A percentile compares a stretch with the other conserved stretches of the same genome.
These are phyloP conservation scores for Lepidium campestre DNA, from an alignment of 441 rosid species.

Conservation along the genomic window DNA sequence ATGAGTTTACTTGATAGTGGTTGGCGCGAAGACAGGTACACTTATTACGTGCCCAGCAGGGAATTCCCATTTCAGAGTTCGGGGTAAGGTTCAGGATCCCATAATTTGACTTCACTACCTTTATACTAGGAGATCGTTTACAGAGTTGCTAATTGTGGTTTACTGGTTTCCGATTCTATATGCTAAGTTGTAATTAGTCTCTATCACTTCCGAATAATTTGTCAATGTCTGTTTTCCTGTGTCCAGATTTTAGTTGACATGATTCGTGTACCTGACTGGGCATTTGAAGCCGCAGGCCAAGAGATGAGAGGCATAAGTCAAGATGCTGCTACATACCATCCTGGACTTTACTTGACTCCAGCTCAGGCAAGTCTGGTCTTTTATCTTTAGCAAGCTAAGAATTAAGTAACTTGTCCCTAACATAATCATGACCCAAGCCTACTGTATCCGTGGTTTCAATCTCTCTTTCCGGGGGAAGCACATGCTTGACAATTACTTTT, in stretches of 20 bases:
- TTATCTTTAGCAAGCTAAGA: slow-evolving; percentile 1
- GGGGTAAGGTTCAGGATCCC: slow-evolving; percentile 57
- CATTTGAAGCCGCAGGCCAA: slow-evolving; percentile 98
- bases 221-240: slow-evolving; percentile 5
- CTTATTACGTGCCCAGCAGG: slow-evolving; percentile 85
- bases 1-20: slow-evolving; percentile 47
- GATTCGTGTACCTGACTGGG: slow-evolving; percentile 96
- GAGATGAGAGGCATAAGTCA: slow-evolving; percentile 94
- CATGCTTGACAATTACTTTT: background rate
- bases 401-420: slow-evolving; percentile 1
- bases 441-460: background rate
- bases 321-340: slow-evolving; percentile 88
- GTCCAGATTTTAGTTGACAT: slow-evolving; percentile 85
- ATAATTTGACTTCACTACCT: slow-evolving; percentile 5
- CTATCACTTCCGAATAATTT: background rate
- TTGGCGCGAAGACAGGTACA: slow-evolving; percentile 81
- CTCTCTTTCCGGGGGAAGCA: background rate
- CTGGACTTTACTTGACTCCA: slow-evolving; percentile 87
- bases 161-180: background rate
- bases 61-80: slow-evolving; percentile 88
- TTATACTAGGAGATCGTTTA: background rate
- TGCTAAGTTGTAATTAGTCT: background rate
- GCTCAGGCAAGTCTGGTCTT: slow-evolving; percentile 61
- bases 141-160: background rate
- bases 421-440: background rate